phyloP scores from a whole-genome alignment of 2,329 filamentous ascomycete genomes.

The Paraphoma chrysanthemicola region DNA sequence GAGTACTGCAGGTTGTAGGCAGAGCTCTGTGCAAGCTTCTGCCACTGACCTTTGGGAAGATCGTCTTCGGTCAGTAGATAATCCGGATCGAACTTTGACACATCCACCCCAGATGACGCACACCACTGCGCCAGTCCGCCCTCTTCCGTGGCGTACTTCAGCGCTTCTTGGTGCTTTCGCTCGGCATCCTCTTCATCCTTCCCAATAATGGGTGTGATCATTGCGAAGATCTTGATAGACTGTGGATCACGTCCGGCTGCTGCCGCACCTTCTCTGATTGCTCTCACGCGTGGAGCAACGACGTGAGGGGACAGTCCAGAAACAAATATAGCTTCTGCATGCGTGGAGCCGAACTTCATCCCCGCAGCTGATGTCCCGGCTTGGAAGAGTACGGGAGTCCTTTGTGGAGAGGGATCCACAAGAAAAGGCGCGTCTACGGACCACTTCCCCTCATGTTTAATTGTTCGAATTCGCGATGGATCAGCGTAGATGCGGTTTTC shows the following conservation, averaged over 20 bases:
- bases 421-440: slow-evolving; percentile 69
- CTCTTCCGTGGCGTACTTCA: slow-evolving; percentile 65
- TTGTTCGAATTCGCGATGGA: neutral
- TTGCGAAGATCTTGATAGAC: slow-evolving; percentile 70
- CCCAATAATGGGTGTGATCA: slow-evolving; percentile 69
- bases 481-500: slow-evolving; percentile 53
- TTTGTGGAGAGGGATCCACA: slow-evolving; percentile 69
- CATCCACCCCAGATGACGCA: slow-evolving; percentile 72
- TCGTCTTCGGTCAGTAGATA: slow-evolving; percentile 57
- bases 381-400: slow-evolving; percentile 71
- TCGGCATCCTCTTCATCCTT: slow-evolving; percentile 69
- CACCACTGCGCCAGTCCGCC: slow-evolving; percentile 73
- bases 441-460: slow-evolving; percentile 2
- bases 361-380: slow-evolving; percentile 70
- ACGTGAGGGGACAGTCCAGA: slow-evolving; percentile 67
- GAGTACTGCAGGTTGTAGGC: slow-evolving; percentile 21
- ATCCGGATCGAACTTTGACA: slow-evolving; percentile 64
- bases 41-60: slow-evolving; percentile 16
- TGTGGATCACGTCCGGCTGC: slow-evolving; percentile 62
- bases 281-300: slow-evolving; percentile 65
- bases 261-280: slow-evolving; percentile 64
- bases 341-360: slow-evolving; percentile 69
- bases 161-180: slow-evolving; percentile 66
- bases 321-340: slow-evolving; percentile 73
- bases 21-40: slow-evolving; percentile 14